Evolutionary conservation across 805 yeast genomes (phyloP).

Genomic region (Debaryomyces hansenii): DNA sequence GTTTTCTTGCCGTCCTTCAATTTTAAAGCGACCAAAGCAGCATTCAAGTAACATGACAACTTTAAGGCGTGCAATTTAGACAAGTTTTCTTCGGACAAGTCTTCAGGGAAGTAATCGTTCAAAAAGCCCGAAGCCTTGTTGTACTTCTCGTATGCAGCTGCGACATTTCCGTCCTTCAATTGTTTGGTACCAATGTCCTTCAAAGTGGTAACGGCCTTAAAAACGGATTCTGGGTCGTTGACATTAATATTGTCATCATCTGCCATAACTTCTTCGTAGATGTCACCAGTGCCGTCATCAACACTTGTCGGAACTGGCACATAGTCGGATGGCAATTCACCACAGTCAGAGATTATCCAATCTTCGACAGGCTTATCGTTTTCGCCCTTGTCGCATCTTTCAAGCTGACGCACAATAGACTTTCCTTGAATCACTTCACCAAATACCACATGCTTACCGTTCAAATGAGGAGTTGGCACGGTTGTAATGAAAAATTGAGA

Average conservation of each 20-base stretch:
- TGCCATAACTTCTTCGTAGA: constrained; percentile 69
- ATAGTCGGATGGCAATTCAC: constrained; percentile 66
- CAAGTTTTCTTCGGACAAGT: constrained; percentile 54
- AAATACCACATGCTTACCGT: constrained; percentile 95
- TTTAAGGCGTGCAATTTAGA: constrained; percentile 53
- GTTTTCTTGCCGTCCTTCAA: constrained; percentile 53
- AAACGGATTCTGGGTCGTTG: constrained; percentile 61
- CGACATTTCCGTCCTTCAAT: constrained; percentile 63
- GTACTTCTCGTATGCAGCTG: constrained; percentile 65
- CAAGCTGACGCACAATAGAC: constrained; percentile 75
- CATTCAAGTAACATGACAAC: constrained; percentile 66
- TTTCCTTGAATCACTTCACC: constrained; percentile 86
- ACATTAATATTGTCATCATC: constrained; percentile 70
- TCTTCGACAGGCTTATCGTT: constrained; percentile 71
- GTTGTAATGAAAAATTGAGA: constrained; percentile 95
- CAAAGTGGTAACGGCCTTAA: constrained; percentile 61
- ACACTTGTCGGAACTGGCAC: constrained; percentile 46
- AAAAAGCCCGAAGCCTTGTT: constrained; percentile 68
- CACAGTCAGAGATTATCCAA: constrained; percentile 76
- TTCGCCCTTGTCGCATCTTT: constrained; percentile 61
- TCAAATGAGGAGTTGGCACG: constrained; percentile 88
- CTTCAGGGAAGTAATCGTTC: constrained; percentile 73
- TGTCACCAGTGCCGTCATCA: constrained; percentile 84
- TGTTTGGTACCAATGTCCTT: constrained; percentile 78
- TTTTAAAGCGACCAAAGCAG: constrained; percentile 73